Percentiles rank a stretch among this genome's conserved stretches.
phyloP scores from a whole-genome alignment of 108 stramenopile genomes.

The Stephanodiscus minutulus region DNA sequence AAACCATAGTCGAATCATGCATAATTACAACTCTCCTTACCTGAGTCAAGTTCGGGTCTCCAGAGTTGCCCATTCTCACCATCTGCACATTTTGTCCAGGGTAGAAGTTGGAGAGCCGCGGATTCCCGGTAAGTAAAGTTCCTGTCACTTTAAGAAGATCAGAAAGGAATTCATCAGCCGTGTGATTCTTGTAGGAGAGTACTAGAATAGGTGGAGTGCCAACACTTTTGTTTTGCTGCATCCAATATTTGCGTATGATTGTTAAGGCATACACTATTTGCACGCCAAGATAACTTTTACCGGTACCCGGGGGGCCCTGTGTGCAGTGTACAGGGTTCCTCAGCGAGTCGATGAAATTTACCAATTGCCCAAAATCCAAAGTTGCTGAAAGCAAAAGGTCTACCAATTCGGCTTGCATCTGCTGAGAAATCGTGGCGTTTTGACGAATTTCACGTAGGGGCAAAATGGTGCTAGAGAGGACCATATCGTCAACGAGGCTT shows the following conservation, averaged over 20 bases:
- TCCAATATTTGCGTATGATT: conserved; percentile 38
- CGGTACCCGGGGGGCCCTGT: conserved; percentile 52
- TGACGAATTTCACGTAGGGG: conserved; percentile 51
- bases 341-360: conserved; percentile 47
- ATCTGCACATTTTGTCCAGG: not conserved
- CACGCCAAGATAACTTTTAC: conserved; percentile 47
- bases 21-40: no score
- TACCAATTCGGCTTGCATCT: conserved; percentile 19
- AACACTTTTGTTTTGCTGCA: conserved; percentile 26
- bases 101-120: not conserved
- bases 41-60: conserved; percentile 9
- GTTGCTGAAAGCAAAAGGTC: conserved; percentile 31
- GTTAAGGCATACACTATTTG: conserved; percentile 46
- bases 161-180: conserved; percentile 47
- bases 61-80: not conserved
- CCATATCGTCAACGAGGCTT: conserved; percentile 33
- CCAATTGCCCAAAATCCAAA: conserved; percentile 44
- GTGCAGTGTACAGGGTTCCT: conserved; percentile 49
- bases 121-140: conserved; percentile 5
- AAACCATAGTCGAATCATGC: no score
- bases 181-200: conserved; percentile 54
- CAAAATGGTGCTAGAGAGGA: conserved; percentile 29
- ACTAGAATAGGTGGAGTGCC: conserved; percentile 51
- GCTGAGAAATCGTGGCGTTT: conserved; percentile 9
- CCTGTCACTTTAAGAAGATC: conserved; percentile 39